Base-by-base conservation (phyloP, 331 rosid genomes). In the Rhamnella rubrinervis region DNA sequence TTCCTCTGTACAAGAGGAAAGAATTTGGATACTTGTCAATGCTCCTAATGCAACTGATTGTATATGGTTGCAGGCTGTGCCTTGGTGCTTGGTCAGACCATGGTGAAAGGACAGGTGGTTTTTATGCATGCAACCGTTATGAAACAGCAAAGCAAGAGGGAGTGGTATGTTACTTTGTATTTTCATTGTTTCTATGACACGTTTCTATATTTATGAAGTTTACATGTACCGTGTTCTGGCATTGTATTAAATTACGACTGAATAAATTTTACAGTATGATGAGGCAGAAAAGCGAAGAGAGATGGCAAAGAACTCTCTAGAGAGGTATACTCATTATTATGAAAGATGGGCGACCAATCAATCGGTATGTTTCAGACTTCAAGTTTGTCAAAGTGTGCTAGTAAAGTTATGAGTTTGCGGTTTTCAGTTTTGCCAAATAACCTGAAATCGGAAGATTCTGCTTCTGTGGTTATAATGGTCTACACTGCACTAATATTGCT, bases 281-380 rank as follows among this genome's bases (percentile, higher is more conserved):
- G 83, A 74, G 40, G 65, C 82, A 10, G 87, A 81, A 70, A 79
- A 59, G 25, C 69, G 79, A 31, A 79, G 65, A 68, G 84, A 64
- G 60, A 67, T 63, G 73, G 86, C 82, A 17, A 84, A 59, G 72
- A 77, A 57, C 25, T 57, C 79, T 60, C 72, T 86, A 61, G 75
- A 80, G 63, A 83, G 73, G 79, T 83, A 81, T 78, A 79, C 77
- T 58, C 83, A 83, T 70, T 85, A 81, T 57, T 83, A 79, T 40
- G 83, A 81, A 67, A 59, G 85, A 77, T 89, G 92, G 96, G 82
- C 86, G 7, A 85, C 75, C 41, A 85, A 85, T 57, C 84, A 85
- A 53, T 73, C 74, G 68, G 88, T 83, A 83, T 53, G 83, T 67
- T 51, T 50, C 23, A 6, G 12, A 44, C 11, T 44, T 44, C 49